Evolutionary conservation across 768 basidiomycete species (phyloP).

Genomic region (Phaeotremella fagi): DNA sequence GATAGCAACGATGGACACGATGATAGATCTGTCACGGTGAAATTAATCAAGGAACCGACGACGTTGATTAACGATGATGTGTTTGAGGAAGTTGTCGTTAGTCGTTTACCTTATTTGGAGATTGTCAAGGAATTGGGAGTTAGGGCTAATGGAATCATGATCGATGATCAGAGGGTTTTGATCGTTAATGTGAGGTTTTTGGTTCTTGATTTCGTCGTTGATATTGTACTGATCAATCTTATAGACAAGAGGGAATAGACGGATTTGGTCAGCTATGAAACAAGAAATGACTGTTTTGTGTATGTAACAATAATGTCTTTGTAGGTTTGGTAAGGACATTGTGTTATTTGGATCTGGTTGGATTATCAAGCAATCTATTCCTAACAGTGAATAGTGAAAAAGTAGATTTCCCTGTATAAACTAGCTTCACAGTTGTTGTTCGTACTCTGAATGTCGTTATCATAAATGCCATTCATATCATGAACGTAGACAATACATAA

Average conservation of each 20-base stretch:
- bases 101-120: conserved; percentile 20
- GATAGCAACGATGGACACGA: not conserved
- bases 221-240: not conserved
- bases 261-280: conserved; percentile 18
- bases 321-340: not conserved
- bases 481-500: too few species aligned
- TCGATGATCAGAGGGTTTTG: conserved; percentile 42
- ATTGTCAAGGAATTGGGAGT: conserved; percentile 20
- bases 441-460: too few species aligned
- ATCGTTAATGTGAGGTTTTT: conserved; percentile 31
- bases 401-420: too few species aligned
- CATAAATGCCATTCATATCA: too few species aligned
- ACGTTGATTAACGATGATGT: conserved; percentile 16
- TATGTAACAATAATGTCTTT: conserved; percentile 11
- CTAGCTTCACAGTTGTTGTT: too few species aligned
- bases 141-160: conserved; percentile 41
- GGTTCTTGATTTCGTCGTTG: not conserved
- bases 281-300: conserved; percentile 33
- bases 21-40: conserved; percentile 5
- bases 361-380: too few species aligned
- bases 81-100: conserved; percentile 28
- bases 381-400: too few species aligned
- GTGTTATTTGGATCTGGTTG: not conserved
- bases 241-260: conserved; percentile 14
- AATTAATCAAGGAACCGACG: conserved; percentile 7